phyloP scores from a whole-genome alignment of 169 alveolate species.

The Plasmodium gonderi region DNA sequence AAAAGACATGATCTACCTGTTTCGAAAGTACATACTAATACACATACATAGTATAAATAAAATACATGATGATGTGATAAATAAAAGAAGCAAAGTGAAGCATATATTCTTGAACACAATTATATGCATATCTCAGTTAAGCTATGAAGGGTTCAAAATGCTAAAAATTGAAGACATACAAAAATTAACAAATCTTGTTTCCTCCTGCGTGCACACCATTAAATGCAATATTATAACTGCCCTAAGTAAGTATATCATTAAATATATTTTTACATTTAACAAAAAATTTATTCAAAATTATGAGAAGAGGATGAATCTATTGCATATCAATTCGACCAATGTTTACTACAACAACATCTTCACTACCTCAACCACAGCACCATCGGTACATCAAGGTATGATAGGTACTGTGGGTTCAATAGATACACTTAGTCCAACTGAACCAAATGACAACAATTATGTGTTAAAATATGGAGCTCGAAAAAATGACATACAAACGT shows the following conservation, averaged over 20 bases:
- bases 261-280: constrained; percentile 68
- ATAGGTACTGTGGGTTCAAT: neutral
- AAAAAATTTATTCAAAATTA: constrained; percentile 64
- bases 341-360: constrained; percentile 60
- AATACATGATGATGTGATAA: constrained; percentile 39
- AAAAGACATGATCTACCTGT: constrained; percentile 48
- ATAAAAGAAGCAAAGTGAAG: constrained; percentile 64
- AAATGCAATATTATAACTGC: constrained; percentile 69
- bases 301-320: constrained; percentile 63
- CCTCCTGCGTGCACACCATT: constrained; percentile 62
- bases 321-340: constrained; percentile 72
- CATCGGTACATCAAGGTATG: neutral
- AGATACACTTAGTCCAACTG: too few relatives aligned
- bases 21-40: constrained; percentile 53
- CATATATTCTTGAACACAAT: constrained; percentile 58
- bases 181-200: constrained; percentile 28
- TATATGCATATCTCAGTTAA: constrained; percentile 70
- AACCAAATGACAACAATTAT: neutral
- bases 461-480: neutral
- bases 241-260: constrained; percentile 57
- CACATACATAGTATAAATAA: constrained; percentile 59
- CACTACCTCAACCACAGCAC: neutral
- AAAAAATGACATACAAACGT: neutral
- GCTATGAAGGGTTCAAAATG: constrained; percentile 67
- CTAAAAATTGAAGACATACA: constrained; percentile 47